phyloP scores from a whole-genome alignment of 2,329 filamentous ascomycete species.

The Cladosporium colombiae region DNA sequence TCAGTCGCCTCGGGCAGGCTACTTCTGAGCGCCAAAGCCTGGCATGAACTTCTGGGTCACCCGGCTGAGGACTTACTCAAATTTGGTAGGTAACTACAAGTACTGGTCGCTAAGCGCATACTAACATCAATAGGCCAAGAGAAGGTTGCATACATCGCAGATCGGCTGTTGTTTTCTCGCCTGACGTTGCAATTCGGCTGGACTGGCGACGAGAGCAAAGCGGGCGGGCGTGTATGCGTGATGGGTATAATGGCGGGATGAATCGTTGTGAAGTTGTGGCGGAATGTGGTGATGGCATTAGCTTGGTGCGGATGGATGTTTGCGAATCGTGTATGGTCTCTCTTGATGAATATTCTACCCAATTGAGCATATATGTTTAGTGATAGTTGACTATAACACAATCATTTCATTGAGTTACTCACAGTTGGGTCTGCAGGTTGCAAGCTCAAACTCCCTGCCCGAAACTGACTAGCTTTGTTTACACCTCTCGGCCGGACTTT shows the following conservation, averaged over 20 bases:
- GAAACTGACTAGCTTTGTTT: constrained; percentile 8
- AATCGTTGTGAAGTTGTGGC: background rate
- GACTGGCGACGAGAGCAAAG: constrained; percentile 39
- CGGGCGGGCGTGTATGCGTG: constrained; percentile 38
- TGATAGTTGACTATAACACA: background rate
- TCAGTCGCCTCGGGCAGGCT: constrained; percentile 54
- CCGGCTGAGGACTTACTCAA: constrained; percentile 47
- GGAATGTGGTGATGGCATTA: background rate
- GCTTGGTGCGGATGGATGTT: background rate
- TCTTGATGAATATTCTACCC: background rate
- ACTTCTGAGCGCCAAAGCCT: constrained; percentile 55
- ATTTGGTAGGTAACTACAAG: constrained; percentile 24
- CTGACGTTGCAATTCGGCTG: constrained; percentile 59
- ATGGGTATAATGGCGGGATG: constrained; percentile 39
- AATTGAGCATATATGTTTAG: background rate
- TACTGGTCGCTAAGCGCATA: background rate
- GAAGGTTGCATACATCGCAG: constrained; percentile 52
- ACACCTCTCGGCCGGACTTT: constrained; percentile 17
- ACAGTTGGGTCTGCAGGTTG: background rate
- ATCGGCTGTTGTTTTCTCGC: constrained; percentile 53
- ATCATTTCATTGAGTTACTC: background rate
- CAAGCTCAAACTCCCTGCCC: background rate
- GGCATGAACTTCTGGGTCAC: constrained; percentile 53
- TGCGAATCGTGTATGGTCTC: too few species aligned
- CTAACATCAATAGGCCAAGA: constrained; percentile 30